phyloP scores from a whole-genome alignment of 2,329 filamentous ascomycete genomes.

The Cladosporium sp. region DNA sequence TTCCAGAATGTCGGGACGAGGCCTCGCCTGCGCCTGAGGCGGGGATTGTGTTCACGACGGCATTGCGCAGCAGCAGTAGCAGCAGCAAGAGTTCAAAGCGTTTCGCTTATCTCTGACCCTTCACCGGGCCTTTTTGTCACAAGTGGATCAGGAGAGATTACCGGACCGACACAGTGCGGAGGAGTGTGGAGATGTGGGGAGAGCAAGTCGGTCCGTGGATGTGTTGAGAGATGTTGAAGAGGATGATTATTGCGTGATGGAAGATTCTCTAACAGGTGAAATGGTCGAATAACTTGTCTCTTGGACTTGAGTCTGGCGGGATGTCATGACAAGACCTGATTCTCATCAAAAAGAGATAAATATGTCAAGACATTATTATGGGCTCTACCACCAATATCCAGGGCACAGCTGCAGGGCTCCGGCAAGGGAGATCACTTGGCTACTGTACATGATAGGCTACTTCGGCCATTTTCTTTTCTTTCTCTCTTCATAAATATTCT shows the following conservation, averaged over 20 bases:
- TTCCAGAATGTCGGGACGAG: not conserved
- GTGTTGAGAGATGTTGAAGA: not conserved
- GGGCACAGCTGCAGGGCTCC: too few species aligned
- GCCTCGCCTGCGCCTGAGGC: not conserved
- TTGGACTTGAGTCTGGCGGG: too few species aligned
- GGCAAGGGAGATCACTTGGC: too few species aligned
- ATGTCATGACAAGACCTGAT: too few species aligned
- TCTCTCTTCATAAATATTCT: too few species aligned
- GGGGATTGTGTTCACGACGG: conserved; percentile 3
- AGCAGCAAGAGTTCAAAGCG: conserved; percentile 1
- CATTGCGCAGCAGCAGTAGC: conserved; percentile 7
- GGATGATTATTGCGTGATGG: not conserved
- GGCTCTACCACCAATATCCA: too few species aligned
- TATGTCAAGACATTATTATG: too few species aligned
- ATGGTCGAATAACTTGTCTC: too few species aligned
- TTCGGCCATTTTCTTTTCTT: too few species aligned
- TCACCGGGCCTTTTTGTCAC: not conserved
- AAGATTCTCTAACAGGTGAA: too few species aligned
- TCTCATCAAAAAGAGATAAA: too few species aligned
- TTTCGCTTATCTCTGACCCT: conserved; percentile 11
- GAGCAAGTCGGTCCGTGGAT: conserved; percentile 8
- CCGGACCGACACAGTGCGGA: conserved; percentile 1
- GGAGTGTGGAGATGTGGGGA: conserved; percentile 11
- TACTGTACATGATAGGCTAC: too few species aligned
- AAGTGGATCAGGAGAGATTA: conserved; percentile 11